Conservation (phyloP, 2,329 filamentous ascomycete genomes). For the Chaetomium globosum region DNA sequence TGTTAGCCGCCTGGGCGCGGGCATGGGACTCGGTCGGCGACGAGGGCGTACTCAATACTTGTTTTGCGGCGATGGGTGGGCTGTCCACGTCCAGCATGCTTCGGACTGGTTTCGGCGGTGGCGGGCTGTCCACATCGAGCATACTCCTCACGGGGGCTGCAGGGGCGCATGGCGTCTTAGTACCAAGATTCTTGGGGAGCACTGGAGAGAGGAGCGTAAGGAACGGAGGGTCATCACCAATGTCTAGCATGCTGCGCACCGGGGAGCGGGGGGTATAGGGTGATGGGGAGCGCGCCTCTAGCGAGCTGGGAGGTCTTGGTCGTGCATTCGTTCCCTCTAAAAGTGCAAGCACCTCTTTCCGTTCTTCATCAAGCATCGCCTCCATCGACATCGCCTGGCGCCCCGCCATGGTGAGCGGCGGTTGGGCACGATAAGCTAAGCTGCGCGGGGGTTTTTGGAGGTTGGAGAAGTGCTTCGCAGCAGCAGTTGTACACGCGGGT, state of each 20-base stretch:
- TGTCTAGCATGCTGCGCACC: slow-evolving; percentile 68
- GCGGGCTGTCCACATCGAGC: slow-evolving; percentile 59
- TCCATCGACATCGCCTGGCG: slow-evolving; percentile 71
- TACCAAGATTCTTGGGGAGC: slow-evolving; percentile 25
- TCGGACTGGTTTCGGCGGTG: slow-evolving; percentile 46
- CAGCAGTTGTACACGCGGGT: neutral
- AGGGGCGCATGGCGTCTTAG: slow-evolving; percentile 44
- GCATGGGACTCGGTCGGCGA: slow-evolving; percentile 50
- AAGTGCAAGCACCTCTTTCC: slow-evolving; percentile 70
- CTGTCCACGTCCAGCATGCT: slow-evolving; percentile 58
- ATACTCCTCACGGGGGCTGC: slow-evolving; percentile 59
- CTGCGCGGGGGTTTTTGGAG: neutral
- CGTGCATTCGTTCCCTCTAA: slow-evolving; percentile 54
- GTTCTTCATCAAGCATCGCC: slow-evolving; percentile 75
- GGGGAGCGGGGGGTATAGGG: slow-evolving; percentile 65
- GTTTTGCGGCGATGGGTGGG: slow-evolving; percentile 39
- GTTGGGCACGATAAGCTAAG: neutral
- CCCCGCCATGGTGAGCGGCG: slow-evolving; percentile 40
- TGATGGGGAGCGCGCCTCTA: slow-evolving; percentile 52
- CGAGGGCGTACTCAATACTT: slow-evolving; percentile 49
- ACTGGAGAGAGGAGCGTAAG: slow-evolving; percentile 32
- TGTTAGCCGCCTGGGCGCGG: slow-evolving; percentile 39
- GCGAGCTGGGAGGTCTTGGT: slow-evolving; percentile 41
- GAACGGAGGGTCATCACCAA: slow-evolving; percentile 50
- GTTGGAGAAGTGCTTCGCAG: no score